Percentiles rank a stretch among this genome's conserved stretches.
These are phyloP conservation scores for Fraxinus xanthoxyloides DNA, from an alignment of 305 asterid species.

Conservation along the genomic window DNA sequence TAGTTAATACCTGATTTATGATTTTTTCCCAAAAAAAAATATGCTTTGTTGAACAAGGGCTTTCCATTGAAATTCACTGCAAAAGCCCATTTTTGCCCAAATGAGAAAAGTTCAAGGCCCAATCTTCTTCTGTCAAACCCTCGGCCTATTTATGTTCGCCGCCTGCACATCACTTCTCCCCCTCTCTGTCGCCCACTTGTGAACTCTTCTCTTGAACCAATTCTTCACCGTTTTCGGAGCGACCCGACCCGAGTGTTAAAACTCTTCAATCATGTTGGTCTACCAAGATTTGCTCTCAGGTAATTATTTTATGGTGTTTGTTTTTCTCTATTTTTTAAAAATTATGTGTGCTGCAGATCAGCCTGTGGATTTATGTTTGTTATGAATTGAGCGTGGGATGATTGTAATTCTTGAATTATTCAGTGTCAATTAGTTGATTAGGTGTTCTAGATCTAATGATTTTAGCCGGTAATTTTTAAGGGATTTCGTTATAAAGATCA, in stretches of 20 bases:
- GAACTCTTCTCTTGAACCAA: background rate
- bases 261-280: slow-evolving; percentile 50
- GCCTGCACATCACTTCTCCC: background rate
- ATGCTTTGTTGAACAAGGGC: no score
- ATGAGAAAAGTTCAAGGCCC: no score
- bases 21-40: no score
- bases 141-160: slow-evolving; percentile 3
- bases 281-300: slow-evolving; percentile 65
- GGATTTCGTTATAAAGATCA: background rate
- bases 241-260: slow-evolving; percentile 4
- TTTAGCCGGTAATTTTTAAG: background rate
- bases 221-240: background rate
- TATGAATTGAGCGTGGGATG: background rate
- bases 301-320: background rate
- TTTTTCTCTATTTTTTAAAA: background rate
- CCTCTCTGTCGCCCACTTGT: background rate
- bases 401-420: background rate
- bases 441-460: background rate
- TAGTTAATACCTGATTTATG: no score
- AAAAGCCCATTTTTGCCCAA: no score
- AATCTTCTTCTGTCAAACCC: slow-evolving; percentile 20
- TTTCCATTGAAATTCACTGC: no score
- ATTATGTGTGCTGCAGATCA: background rate
- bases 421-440: background rate
- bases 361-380: background rate